Conservation (phyloP, 2,329 filamentous ascomycete species). For the Colletotrichum magnum region DNA sequence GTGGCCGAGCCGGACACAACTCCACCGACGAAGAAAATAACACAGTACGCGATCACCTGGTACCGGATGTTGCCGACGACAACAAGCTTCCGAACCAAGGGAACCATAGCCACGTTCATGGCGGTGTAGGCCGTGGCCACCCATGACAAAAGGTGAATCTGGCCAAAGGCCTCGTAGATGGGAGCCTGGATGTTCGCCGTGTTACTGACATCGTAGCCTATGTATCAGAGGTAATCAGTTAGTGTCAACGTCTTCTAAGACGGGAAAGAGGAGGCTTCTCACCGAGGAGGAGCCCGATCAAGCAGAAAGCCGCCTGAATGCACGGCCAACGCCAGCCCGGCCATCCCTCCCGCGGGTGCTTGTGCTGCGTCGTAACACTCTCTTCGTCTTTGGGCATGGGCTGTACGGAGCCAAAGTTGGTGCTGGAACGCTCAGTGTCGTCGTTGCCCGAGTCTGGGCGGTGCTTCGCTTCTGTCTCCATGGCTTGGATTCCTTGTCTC, state of each 20-base stretch:
- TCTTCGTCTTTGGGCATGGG: constrained; percentile 16
- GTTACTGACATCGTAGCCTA: constrained; percentile 60
- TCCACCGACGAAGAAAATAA: constrained; percentile 48
- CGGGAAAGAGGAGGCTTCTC: background rate
- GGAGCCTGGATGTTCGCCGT: constrained; percentile 69
- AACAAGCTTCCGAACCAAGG: constrained; percentile 51
- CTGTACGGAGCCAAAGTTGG: background rate
- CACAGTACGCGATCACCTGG: constrained; percentile 45
- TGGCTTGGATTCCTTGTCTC: background rate
- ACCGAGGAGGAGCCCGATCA: constrained; percentile 31
- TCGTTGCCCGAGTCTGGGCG: constrained; percentile 7
- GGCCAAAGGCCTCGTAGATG: constrained; percentile 66
- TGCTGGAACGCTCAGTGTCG: constrained; percentile 9
- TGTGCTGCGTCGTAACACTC: background rate
- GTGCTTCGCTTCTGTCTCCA: constrained; percentile 3
- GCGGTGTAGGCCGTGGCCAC: constrained; percentile 54
- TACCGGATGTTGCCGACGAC: constrained; percentile 50
- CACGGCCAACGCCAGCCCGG: constrained; percentile 28
- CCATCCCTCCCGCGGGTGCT: constrained; percentile 23
- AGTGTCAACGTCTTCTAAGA: background rate
- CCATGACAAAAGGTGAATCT: constrained; percentile 56
- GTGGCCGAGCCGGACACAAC: constrained; percentile 49
- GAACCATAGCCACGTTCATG: constrained; percentile 51
- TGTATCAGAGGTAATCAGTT: too few relatives aligned
- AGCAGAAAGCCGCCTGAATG: constrained; percentile 16